Conservation (phyloP, 2,329 filamentous ascomycete genomes). For the Trichoderma sp. region DNA sequence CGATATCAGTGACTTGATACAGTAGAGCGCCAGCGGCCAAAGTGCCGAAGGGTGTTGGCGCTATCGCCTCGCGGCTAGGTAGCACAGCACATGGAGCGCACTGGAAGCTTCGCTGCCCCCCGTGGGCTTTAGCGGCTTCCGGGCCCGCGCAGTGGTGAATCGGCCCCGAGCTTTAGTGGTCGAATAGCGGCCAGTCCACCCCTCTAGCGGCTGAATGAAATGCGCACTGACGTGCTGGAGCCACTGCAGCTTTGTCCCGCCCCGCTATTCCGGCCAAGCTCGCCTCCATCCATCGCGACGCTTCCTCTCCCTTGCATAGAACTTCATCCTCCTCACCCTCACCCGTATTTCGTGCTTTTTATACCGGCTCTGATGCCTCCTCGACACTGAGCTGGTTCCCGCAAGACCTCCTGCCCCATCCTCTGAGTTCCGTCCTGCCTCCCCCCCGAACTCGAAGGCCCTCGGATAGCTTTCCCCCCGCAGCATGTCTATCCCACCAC, state of each 20-base stretch:
- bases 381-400: background rate
- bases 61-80: background rate
- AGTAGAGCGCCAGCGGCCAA: background rate
- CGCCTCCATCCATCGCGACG: background rate
- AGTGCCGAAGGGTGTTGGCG: background rate
- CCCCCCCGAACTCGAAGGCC: background rate
- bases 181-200: background rate
- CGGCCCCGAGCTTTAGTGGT: conserved; percentile 1
- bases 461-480: conserved; percentile 2
- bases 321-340: background rate
- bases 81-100: background rate
- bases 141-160: background rate
- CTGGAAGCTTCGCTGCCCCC: background rate
- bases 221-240: background rate
- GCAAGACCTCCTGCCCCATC: background rate
- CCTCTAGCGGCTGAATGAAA: conserved; percentile 1
- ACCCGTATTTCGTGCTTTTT: background rate
- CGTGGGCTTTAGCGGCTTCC: background rate
- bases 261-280: background rate
- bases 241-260: background rate
- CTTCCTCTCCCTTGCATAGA: background rate
- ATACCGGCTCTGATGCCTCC: background rate
- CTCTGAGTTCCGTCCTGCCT: background rate
- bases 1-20: no score
- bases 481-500: conserved; percentile 21